Conservation (phyloP, 2,329 filamentous ascomycete species). For the Colletotrichum orbiculare region DNA sequence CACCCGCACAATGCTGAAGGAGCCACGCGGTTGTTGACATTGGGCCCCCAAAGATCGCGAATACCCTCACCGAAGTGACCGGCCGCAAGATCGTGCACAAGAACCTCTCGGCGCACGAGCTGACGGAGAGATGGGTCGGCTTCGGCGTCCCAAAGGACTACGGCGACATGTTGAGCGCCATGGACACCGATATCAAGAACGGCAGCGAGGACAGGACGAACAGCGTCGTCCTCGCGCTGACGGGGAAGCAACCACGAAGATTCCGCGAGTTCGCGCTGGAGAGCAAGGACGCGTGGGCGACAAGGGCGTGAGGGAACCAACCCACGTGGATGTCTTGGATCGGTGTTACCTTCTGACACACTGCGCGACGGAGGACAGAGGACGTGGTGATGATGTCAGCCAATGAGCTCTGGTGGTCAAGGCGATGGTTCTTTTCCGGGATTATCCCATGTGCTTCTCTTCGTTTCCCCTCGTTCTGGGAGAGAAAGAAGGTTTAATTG, state of each 20-base stretch:
- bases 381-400: too few species aligned
- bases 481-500: too few species aligned
- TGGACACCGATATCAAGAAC: constrained; percentile 48
- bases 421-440: not conserved
- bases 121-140: constrained; percentile 39
- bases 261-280: constrained; percentile 24
- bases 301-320: not conserved
- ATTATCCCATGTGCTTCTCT: constrained; percentile 2
- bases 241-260: constrained; percentile 45
- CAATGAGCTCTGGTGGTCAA: too few species aligned
- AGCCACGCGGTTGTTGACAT: not conserved
- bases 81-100: constrained; percentile 48
- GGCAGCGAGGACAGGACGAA: constrained; percentile 50
- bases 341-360: too few species aligned
- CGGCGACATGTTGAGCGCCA: constrained; percentile 44
- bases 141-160: constrained; percentile 47
- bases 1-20: not conserved
- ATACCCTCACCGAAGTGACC: constrained; percentile 46
- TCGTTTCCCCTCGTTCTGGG: not conserved
- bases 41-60: constrained; percentile 41
- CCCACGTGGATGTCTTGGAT: too few species aligned
- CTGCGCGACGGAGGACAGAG: too few species aligned
- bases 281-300: constrained; percentile 23
- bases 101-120: constrained; percentile 44
- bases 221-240: constrained; percentile 47